These are phyloP conservation scores for Cyclotella atomus DNA, from an alignment of 108 stramenopile species.

Conservation along the genomic window DNA sequence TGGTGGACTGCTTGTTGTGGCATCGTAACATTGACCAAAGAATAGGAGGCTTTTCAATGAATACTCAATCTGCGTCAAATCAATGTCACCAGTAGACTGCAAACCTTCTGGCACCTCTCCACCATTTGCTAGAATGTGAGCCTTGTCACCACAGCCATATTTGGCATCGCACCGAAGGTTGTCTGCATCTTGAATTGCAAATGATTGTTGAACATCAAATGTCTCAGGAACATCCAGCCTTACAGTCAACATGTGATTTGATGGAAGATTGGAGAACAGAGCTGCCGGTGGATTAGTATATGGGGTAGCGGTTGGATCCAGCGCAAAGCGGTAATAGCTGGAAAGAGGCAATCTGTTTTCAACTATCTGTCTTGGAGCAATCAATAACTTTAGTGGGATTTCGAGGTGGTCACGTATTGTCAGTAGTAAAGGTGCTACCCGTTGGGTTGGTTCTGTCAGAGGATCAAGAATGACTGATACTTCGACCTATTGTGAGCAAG, in stretches of 20 bases:
- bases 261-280: conserved; percentile 84
- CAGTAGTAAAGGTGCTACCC: conserved; percentile 78
- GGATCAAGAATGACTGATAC: conserved; percentile 90
- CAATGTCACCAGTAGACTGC: conserved; percentile 22
- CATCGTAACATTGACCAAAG: conserved; percentile 94
- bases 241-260: conserved; percentile 89
- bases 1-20: conserved; percentile 67
- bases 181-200: conserved; percentile 92
- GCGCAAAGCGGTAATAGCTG: conserved; percentile 94
- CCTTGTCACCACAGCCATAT: conserved; percentile 69
- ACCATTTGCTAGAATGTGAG: conserved; percentile 23
- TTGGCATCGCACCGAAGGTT: conserved; percentile 90
- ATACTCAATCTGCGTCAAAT: conserved; percentile 82
- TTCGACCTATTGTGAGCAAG: conserved; percentile 33
- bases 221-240: conserved; percentile 95
- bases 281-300: conserved; percentile 63
- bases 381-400: conserved; percentile 66
- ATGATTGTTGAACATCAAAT: conserved; percentile 94
- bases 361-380: conserved; percentile 67
- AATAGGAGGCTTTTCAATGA: conserved; percentile 85
- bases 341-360: conserved; percentile 86
- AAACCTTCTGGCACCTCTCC: conserved; percentile 1
- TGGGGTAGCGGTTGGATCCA: conserved; percentile 63
- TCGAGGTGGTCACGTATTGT: conserved; percentile 80
- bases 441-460: conserved; percentile 85